Evolutionary conservation across 495 filamentous ascomycete genomes (phyloP), one percentile per base, ranked within the genome.

Genomic region (Pseudoneurospora amorphoporcata): DNA sequence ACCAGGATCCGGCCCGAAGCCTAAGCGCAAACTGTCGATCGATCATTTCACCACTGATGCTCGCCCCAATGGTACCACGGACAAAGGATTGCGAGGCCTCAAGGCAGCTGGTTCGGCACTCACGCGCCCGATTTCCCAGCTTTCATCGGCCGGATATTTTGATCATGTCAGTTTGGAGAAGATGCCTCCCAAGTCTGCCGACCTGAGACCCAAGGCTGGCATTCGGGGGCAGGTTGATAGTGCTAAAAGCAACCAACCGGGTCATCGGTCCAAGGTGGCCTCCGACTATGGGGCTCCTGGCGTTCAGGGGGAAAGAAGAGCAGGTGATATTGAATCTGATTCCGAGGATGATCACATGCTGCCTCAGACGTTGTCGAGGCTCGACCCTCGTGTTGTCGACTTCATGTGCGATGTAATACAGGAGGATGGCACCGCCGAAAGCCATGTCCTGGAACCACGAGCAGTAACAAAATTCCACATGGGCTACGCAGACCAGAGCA

Each of bases 341-440:
- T 77, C 76, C 16, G 80, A 82, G 42, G 77, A 84, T 29, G 82
- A 82, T 19, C 74, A 73, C 69, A 73, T 82, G 42, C 78, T 85
- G 17, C 84, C 84, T 0, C 83, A 86, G 74, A 77, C 84, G 3
- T 42, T 86, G 5, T 80, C 79, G 4, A 79, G 73, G 9, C 75
- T 88, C 4, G 81, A 83, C 43, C 76, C 84, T 8, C 83, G 87
- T 23, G 75, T 83, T 7, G 83, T 88, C 53, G 85, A 86, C 41
- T 83, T 87, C 71, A 75, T 87, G 39, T 87, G 86, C 74, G 84
- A 87, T 75, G 76, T 87, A 43, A 74, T 87, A 10, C 85, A 87
- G 73, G 80, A 84, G 8, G 85, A 88, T 74, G 77, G 79, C 43
- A 87, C 83, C 38, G 79, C 77, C 19, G 86, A 88, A 74, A 79